These are phyloP conservation scores for Penicillium alfredii DNA, from an alignment of 495 filamentous ascomycete species.

Conservation along the genomic window DNA sequence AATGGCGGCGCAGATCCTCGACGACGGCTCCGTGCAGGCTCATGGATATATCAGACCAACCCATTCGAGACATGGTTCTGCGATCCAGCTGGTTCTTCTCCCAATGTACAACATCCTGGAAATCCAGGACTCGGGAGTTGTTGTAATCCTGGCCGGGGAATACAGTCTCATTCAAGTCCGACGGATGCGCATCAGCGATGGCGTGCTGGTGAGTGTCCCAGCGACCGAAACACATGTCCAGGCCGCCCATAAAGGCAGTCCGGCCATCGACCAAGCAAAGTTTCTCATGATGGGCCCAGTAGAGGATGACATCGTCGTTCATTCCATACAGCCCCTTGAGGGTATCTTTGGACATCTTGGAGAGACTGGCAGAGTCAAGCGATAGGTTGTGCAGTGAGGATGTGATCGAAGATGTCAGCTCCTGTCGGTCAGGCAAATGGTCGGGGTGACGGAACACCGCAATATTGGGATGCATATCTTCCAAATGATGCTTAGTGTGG, in stretches of 20 bases:
- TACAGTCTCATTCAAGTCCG: slow-evolving; percentile 63
- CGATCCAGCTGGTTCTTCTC: slow-evolving; percentile 84
- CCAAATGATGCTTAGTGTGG: slow-evolving; percentile 81
- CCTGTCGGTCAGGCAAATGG: slow-evolving; percentile 68
- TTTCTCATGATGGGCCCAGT: slow-evolving; percentile 97
- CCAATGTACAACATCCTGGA: slow-evolving; percentile 77
- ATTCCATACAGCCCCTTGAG: slow-evolving; percentile 75
- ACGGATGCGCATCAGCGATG: slow-evolving; percentile 80
- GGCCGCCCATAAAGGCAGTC: slow-evolving; percentile 81
- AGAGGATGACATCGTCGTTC: slow-evolving; percentile 74
- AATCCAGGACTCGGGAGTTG: slow-evolving; percentile 83
- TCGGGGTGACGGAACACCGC: slow-evolving; percentile 89
- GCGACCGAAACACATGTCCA: slow-evolving; percentile 57
- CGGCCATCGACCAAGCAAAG: slow-evolving; percentile 75
- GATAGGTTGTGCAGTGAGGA: slow-evolving; percentile 47
- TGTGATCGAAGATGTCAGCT: slow-evolving; percentile 44
- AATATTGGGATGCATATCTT: slow-evolving; percentile 79
- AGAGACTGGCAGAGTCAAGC: slow-evolving; percentile 43
- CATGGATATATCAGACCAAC: slow-evolving; percentile 86
- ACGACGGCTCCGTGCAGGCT: slow-evolving; percentile 76
- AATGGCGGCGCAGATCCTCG: slow-evolving; percentile 70
- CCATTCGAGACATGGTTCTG: slow-evolving; percentile 77
- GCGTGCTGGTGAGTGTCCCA: slow-evolving; percentile 68
- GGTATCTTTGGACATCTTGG: slow-evolving; percentile 58
- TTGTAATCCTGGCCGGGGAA: slow-evolving; percentile 96